These are phyloP conservation scores for Solanum tarapatanum DNA, from an alignment of 257 asterid genomes.

Conservation along the genomic window DNA sequence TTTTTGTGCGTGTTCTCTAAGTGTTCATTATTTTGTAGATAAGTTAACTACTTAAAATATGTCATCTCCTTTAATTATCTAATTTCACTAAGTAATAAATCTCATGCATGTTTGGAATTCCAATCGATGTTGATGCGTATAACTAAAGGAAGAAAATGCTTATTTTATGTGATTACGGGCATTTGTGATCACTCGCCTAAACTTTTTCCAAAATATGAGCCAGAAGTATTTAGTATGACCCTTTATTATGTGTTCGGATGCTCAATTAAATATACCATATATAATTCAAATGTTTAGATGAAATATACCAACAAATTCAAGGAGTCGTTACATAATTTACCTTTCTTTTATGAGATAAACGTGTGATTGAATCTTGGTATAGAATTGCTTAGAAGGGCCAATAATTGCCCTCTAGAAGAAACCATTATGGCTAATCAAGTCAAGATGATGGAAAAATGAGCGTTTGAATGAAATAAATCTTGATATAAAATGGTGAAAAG, in stretches of 20 bases:
- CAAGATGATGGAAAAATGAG: conserved; percentile 1
- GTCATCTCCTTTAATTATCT: not conserved
- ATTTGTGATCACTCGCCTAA: not conserved
- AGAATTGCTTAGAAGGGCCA: not conserved
- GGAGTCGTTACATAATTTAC: not conserved
- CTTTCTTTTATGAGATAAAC: not conserved
- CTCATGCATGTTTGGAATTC: not conserved
- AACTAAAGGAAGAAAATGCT: not conserved
- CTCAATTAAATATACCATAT: not conserved
- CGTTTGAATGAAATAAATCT: conserved; percentile 14
- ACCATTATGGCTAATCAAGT: conserved; percentile 13
- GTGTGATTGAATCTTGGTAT: not conserved
- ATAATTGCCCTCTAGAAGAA: conserved; percentile 11
- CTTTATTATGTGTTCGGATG: not conserved
- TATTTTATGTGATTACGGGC: not conserved
- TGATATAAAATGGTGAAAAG: not conserved
- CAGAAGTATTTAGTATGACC: not conserved
- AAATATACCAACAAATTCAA: not conserved
- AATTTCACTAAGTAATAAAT: not conserved
- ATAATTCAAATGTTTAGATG: not conserved
- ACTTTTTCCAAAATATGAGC: not conserved
- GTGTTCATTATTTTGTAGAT: not conserved
- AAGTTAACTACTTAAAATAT: not conserved
- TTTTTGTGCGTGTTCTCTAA: not conserved
- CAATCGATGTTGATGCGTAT: not conserved